Evolutionary conservation across 108 stramenopile genomes (phyloP), one percentile per base, ranked within the genome.

Genomic region (Discostella pseudostelligera): DNA sequence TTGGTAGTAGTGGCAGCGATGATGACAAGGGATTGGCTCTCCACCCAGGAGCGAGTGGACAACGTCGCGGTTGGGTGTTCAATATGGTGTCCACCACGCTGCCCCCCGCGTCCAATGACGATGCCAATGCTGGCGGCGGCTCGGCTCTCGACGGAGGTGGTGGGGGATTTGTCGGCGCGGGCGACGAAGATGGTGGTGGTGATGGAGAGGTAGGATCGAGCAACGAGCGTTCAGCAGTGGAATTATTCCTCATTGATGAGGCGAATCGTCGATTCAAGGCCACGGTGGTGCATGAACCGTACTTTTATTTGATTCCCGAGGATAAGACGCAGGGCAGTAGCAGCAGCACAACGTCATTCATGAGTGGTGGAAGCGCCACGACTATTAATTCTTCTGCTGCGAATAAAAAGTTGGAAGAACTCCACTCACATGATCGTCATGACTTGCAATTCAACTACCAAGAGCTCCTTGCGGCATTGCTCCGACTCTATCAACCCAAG

Each of bases 51-150:
- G 39, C 69, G 2, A 57, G 25, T 28, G 61, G 63, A 53, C 45
- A 59, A 12, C 55, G 69, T 26, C 66, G 89, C 3, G 97, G 96
- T 29, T 98, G 95, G 95, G 74, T 97, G 8, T 93, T 93, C 64
- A 88, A 98, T 59, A 87, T 97, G 74, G 44, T 92, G 25, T 80
- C 96, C n/a, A 90, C 93, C 10, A 94, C 91, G 45, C 86, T 96
- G 57, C 54, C 63, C 16, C 19, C 65, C 20, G 44, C 65, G 6
- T 35, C 45, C 28, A 44, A 20, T 40, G 40, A 68, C 39, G 59
- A 76, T 48, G 76, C 57, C 4, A 50, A 39, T 29, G 22, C 44
- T 24, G n/a, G 42, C 44, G n/a, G n/a, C n/a, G n/a, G n/a, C n/a
- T n/a, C n/a, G n/a, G n/a, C n/a, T n/a, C n/a, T n/a, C n/a, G n/a